Percentiles rank a stretch among this genome's conserved stretches.
These are phyloP conservation scores for Sporisorium graminicola DNA, from an alignment of 1,284 basidiomycete species.

Conservation along the genomic window DNA sequence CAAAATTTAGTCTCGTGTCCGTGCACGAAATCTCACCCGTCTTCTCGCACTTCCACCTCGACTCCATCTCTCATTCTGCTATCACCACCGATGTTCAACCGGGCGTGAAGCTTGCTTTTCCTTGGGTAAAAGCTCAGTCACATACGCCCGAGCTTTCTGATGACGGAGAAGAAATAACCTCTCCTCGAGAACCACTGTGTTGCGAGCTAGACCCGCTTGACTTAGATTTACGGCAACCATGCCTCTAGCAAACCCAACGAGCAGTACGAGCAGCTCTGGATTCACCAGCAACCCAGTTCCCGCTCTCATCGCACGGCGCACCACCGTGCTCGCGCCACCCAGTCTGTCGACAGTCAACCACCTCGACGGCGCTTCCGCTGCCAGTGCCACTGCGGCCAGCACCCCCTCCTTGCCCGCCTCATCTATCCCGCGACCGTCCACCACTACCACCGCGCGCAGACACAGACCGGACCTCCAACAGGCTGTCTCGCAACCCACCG, in stretches of 20 bases:
- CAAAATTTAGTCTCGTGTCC: constrained; percentile 6
- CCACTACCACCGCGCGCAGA: neutral
- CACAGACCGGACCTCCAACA: constrained; percentile 25
- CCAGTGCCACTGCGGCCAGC: too few species aligned
- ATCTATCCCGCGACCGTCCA: neutral
- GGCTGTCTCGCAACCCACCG: constrained; percentile 24
- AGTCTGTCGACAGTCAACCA: constrained; percentile 35
- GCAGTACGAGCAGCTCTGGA: constrained; percentile 1
- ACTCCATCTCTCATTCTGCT: neutral
- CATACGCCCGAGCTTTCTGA: too few species aligned
- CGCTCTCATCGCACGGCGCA: constrained; percentile 28
- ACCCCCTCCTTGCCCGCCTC: constrained; percentile 1
- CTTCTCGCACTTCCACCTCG: constrained; percentile 1
- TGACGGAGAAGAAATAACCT: neutral
- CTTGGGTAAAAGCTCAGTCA: too few species aligned
- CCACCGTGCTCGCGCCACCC: constrained; percentile 30
- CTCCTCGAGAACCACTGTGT: neutral
- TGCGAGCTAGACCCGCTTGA: too few species aligned
- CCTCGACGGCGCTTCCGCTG: constrained; percentile 12
- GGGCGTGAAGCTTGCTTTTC: too few species aligned
- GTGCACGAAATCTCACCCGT: neutral
- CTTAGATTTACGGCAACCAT: neutral
- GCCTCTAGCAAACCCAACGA: constrained; percentile 6
- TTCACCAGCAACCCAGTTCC: constrained; percentile 18
- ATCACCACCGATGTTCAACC: neutral